A percentile compares a stretch with the other conserved stretches of the same genome.
Conservation (phyloP, 768 basidiomycete species). For the Suillus hirtellus region DNA sequence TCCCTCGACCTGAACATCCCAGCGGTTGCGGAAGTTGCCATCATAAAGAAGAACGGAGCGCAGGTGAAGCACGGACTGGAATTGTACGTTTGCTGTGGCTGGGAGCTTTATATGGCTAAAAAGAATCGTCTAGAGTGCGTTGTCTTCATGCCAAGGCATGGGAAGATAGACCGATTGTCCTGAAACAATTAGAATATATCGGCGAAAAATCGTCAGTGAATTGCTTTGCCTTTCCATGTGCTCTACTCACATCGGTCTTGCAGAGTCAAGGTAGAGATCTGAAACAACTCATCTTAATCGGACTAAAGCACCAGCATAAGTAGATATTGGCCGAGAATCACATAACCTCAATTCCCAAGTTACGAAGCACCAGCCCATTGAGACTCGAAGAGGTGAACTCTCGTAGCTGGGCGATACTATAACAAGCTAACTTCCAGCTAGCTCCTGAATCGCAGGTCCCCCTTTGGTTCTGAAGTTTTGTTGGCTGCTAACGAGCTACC, state of each 20-base stretch:
- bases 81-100: constrained; percentile 45
- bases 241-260: constrained; percentile 1
- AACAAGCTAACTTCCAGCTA: constrained; percentile 28
- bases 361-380: constrained; percentile 57
- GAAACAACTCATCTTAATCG: background rate
- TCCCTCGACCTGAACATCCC: constrained; percentile 7
- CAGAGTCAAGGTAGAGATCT: constrained; percentile 27
- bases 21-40: constrained; percentile 82
- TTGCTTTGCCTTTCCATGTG: background rate
- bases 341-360: constrained; percentile 57
- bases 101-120: background rate
- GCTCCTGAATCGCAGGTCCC: constrained; percentile 73
- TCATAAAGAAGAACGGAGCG: constrained; percentile 61
- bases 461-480: constrained; percentile 74
- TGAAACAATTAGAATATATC: constrained; percentile 87
- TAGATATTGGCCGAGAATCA: constrained; percentile 78
- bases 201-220: constrained; percentile 84
- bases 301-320: constrained; percentile 13
- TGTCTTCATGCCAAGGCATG: constrained; percentile 84
- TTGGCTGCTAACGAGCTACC: constrained; percentile 64
- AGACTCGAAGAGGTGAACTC: constrained; percentile 61
- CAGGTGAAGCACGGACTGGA: constrained; percentile 76
- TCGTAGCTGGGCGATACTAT: background rate
- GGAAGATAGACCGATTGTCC: constrained; percentile 84
- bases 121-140: constrained; percentile 52